phyloP scores from a whole-genome alignment of 2,329 filamentous ascomycete species.

The Fusarium sp. region DNA sequence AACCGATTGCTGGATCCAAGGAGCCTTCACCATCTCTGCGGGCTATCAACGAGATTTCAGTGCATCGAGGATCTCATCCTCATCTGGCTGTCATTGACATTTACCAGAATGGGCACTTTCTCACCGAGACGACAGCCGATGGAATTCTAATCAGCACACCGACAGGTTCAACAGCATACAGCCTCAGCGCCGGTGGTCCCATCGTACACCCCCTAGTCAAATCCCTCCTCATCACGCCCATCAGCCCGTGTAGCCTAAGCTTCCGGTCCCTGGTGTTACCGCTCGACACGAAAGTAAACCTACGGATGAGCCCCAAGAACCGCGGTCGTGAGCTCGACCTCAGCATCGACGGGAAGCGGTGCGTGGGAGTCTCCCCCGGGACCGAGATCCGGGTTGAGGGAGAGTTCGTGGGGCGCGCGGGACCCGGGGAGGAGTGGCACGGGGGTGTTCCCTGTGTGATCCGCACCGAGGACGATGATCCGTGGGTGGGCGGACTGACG shows the following conservation, averaged over 20 bases:
- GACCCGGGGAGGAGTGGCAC: slow-evolving; percentile 64
- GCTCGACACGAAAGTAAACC: slow-evolving; percentile 83
- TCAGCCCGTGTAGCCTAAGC: slow-evolving; percentile 90
- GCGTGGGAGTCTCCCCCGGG: slow-evolving; percentile 75
- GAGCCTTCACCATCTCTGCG: slow-evolving; percentile 62
- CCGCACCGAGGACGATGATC: slow-evolving; percentile 81
- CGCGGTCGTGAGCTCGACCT: slow-evolving; percentile 81
- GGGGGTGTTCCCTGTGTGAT: slow-evolving; percentile 95
- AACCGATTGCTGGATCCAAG: slow-evolving; percentile 51
- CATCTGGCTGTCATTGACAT: slow-evolving; percentile 94
- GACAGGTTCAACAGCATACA: slow-evolving; percentile 95
- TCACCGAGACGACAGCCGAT: slow-evolving; percentile 95
- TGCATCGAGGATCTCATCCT: slow-evolving; percentile 90
- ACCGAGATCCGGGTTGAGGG: slow-evolving; percentile 91
- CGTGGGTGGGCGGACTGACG: slow-evolving; percentile 96
- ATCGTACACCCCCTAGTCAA: slow-evolving; percentile 95
- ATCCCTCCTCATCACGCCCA: slow-evolving; percentile 89
- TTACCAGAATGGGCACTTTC: slow-evolving; percentile 86
- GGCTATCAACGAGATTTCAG: slow-evolving; percentile 94
- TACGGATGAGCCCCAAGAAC: slow-evolving; percentile 85
- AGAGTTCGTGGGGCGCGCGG: slow-evolving; percentile 73
- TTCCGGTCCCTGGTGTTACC: slow-evolving; percentile 94
- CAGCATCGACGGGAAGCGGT: slow-evolving; percentile 81
- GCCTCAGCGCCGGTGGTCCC: slow-evolving; percentile 88
- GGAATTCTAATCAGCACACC: slow-evolving; percentile 95